These are phyloP conservation scores for Lantana camara DNA, from an alignment of 257 asterid species.

Conservation along the genomic window DNA sequence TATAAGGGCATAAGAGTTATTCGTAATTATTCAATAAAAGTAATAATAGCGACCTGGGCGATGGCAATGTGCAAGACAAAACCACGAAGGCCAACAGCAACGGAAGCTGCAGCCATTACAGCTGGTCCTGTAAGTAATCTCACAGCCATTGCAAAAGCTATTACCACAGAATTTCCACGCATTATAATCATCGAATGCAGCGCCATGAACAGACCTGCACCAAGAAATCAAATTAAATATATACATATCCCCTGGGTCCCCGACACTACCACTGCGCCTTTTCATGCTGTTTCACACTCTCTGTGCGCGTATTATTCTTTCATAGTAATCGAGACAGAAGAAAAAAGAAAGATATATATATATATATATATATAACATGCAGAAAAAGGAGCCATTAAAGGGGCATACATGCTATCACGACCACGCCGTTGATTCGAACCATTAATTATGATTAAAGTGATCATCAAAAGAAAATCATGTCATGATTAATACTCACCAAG, in stretches of 20 bases:
- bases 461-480: constrained; percentile 5
- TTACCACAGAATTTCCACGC: constrained; percentile 98
- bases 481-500: constrained; percentile 59
- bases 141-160: too few species aligned
- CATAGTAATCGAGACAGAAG: not conserved
- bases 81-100: too few species aligned
- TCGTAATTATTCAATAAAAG: too few species aligned
- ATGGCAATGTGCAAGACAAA: too few species aligned
- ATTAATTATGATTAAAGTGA: constrained; percentile 7
- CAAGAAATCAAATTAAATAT: not conserved
- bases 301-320: not conserved
- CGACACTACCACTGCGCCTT: constrained; percentile 3
- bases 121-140: too few species aligned
- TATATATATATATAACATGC: too few species aligned
- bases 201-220: constrained; percentile 94
- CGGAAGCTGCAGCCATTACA: too few species aligned
- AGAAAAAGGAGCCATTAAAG: too few species aligned
- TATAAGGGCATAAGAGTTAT: too few species aligned
- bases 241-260: constrained; percentile 4
- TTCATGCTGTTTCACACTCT: constrained; percentile 11
- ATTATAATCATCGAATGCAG: constrained; percentile 96
- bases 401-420: constrained; percentile 67
- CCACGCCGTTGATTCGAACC: constrained; percentile 22
- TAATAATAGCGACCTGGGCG: too few species aligned
- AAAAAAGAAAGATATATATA: too few species aligned